phyloP scores from a whole-genome alignment of 805 yeast genomes.

The Yamadazyma laniorum region DNA sequence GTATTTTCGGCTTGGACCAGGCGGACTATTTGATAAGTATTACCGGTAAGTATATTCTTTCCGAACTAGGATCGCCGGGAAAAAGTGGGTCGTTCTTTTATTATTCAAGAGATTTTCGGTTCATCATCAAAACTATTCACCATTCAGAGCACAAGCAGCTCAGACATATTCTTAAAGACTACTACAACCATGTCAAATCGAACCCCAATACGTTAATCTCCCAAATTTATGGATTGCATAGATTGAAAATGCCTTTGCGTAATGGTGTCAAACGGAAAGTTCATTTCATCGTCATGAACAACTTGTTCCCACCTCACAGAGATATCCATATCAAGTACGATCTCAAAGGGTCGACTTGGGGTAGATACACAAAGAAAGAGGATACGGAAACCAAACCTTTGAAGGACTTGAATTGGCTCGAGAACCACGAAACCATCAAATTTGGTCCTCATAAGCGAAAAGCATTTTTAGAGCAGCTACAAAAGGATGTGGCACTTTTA shows the following conservation, averaged over 20 bases:
- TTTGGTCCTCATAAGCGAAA: conserved; percentile 72
- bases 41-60: conserved; percentile 87
- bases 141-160: conserved; percentile 88
- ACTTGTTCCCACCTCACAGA: conserved; percentile 89
- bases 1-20: conserved; percentile 83
- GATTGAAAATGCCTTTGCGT: conserved; percentile 83
- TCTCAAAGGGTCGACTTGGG: conserved; percentile 89
- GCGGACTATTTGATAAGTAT: conserved; percentile 92
- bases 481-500: conserved; percentile 69
- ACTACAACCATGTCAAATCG: conserved; percentile 73
- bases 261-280: conserved; percentile 62
- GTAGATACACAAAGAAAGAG: conserved; percentile 52
- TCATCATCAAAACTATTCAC: conserved; percentile 93
- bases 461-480: conserved; percentile 65
- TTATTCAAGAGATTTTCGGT: conserved; percentile 89
- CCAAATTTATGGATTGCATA: conserved; percentile 94
- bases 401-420: conserved; percentile 89
- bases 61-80: conserved; percentile 94
- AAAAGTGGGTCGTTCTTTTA: conserved; percentile 96
- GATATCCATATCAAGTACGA: conserved; percentile 86
- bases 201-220: conserved; percentile 88
- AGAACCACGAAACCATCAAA: conserved; percentile 57
- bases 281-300: conserved; percentile 95
- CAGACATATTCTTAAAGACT: conserved; percentile 67
- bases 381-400: conserved; percentile 46